These are phyloP conservation scores for Eimeria necatrix DNA, from an alignment of 169 alveolate species.

Conservation along the genomic window DNA sequence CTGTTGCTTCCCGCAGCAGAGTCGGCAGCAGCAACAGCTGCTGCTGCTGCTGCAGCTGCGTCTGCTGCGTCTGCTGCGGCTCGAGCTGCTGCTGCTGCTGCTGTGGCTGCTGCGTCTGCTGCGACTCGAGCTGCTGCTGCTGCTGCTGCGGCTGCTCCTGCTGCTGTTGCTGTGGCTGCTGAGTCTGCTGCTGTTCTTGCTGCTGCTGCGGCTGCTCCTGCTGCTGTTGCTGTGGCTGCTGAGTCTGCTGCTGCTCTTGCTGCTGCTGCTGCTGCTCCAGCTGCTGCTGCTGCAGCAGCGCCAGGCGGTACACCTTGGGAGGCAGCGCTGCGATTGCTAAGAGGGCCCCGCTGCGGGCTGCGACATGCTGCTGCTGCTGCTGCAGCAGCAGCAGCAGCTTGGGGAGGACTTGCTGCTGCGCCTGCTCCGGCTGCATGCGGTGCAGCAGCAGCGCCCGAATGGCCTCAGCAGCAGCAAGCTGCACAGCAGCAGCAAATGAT, in stretches of 20 bases:
- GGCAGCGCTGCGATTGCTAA: conserved; percentile 79
- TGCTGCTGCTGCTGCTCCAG: neutral
- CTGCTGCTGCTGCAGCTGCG: neutral
- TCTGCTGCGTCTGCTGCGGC: conserved; percentile 9
- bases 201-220: neutral
- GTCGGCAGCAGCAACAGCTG: neutral
- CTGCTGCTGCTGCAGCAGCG: conserved; percentile 61
- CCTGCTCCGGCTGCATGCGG: conserved; percentile 58
- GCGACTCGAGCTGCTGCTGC: conserved; percentile 31
- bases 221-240: neutral
- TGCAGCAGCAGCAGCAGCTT: conserved; percentile 26
- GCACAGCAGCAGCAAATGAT: conserved; percentile 80
- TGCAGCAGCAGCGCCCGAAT: conserved; percentile 80
- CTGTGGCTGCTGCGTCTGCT: conserved; percentile 18
- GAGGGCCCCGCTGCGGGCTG: conserved; percentile 78
- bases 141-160: conserved; percentile 32
- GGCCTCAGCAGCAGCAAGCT: conserved; percentile 83
- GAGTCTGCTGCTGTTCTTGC: neutral
- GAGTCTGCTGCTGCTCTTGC: neutral
- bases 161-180: no score
- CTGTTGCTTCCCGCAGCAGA: conserved; percentile 56
- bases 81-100: conserved; percentile 3
- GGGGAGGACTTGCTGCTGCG: conserved; percentile 38
- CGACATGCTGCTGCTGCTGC: conserved; percentile 64
- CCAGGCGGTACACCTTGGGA: conserved; percentile 61